These are phyloP conservation scores for Sporothrix sp. DNA, from an alignment of 2,329 filamentous ascomycete species.

Conservation along the genomic window DNA sequence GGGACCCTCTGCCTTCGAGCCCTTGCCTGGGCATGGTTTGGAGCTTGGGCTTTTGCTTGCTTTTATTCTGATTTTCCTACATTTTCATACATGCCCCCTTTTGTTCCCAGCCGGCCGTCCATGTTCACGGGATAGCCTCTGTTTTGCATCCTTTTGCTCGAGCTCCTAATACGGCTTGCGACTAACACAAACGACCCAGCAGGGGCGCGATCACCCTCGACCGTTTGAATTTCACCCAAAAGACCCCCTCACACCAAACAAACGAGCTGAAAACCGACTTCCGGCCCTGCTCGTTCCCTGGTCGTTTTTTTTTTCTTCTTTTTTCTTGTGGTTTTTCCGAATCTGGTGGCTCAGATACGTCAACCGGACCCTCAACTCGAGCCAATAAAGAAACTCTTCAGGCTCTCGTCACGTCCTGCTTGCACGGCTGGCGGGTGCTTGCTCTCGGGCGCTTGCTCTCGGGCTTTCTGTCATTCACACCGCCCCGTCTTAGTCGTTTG, in stretches of 20 bases:
- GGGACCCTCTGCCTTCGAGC: no score
- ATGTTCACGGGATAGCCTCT: no score
- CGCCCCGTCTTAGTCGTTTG: conserved; percentile 10
- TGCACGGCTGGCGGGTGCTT: background rate
- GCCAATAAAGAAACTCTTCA: background rate
- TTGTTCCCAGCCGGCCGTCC: no score
- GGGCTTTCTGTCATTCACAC: conserved; percentile 8
- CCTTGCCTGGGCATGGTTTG: no score
- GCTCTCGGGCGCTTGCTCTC: background rate
- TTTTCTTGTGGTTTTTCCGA: background rate
- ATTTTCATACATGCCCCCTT: background rate
- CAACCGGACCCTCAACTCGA: background rate
- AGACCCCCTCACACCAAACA: no score
- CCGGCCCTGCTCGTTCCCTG: background rate
- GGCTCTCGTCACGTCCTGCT: background rate
- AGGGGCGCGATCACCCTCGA: no score
- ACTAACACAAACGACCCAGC: no score
- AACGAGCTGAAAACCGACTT: background rate
- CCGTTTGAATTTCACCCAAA: no score
- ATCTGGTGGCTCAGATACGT: background rate
- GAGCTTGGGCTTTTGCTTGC: no score
- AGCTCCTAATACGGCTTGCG: no score
- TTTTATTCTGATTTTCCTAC: background rate
- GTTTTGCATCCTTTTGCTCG: background rate
- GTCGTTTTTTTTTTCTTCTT: background rate